A percentile compares a stretch with the other conserved stretches of the same genome.
Evolutionary conservation across 1,284 basidiomycete species (phyloP).

Genomic region (Cryptococcus sp.): DNA sequence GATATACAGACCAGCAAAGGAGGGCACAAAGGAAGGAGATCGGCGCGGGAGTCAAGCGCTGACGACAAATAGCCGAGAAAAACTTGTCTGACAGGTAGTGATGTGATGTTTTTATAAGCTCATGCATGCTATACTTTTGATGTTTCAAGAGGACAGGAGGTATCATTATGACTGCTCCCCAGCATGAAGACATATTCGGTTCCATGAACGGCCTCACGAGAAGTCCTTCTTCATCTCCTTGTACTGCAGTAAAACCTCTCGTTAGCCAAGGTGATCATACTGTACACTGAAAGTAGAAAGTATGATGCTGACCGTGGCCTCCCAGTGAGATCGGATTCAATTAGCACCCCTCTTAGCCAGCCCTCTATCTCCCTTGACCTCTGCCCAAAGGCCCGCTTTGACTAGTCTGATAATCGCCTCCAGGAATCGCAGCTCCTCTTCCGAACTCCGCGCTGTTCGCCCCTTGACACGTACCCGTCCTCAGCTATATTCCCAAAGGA

Average conservation of each 20-base stretch:
- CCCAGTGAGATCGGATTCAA: conserved; percentile 21
- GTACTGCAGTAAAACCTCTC: not conserved
- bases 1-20: too few species aligned
- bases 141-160: too few species aligned
- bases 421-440: conserved; percentile 19
- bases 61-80: too few species aligned
- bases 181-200: too few species aligned
- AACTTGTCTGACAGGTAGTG: too few species aligned
- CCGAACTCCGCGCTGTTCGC: conserved; percentile 3
- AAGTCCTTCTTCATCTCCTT: not conserved
- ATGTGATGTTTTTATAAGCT: too few species aligned
- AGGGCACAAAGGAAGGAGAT: too few species aligned
- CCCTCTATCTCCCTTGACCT: conserved; percentile 15
- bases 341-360: conserved; percentile 14
- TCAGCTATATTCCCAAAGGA: too few species aligned
- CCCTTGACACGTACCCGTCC: not conserved
- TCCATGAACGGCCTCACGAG: too few species aligned
- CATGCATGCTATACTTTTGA: too few species aligned
- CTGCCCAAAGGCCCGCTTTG: conserved; percentile 15
- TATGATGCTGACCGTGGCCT: conserved; percentile 16
- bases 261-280: not conserved
- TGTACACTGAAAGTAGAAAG: not conserved
- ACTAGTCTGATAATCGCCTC: conserved; percentile 17
- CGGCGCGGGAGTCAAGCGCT: too few species aligned
- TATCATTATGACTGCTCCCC: too few species aligned